phyloP scores from a whole-genome alignment of 805 yeast genomes.

The Saccharomycopsis guyanensis region DNA sequence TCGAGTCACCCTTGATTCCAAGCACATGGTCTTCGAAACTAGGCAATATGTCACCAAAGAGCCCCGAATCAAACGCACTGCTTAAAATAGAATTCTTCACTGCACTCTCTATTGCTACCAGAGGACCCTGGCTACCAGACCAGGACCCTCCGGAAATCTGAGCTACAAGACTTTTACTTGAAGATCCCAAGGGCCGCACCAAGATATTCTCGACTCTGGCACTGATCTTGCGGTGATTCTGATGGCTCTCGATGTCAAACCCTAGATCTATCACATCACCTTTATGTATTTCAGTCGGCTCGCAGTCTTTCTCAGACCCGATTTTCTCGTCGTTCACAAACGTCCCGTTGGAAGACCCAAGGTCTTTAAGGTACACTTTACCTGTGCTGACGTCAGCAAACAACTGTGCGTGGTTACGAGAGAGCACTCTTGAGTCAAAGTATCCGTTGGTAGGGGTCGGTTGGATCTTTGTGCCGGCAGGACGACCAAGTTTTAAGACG shows the following conservation, averaged over 20 bases:
- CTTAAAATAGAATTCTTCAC: conserved; percentile 16
- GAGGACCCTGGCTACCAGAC: neutral
- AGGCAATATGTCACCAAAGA: conserved; percentile 50
- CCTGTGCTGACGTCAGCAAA: conserved; percentile 62
- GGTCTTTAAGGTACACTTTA: conserved; percentile 69
- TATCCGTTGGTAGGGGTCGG: conserved; percentile 75
- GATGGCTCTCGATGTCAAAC: conserved; percentile 66
- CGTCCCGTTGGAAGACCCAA: conserved; percentile 92
- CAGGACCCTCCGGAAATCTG: conserved; percentile 21
- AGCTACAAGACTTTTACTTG: conserved; percentile 16
- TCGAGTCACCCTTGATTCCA: conserved; percentile 39
- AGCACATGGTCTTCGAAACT: conserved; percentile 44
- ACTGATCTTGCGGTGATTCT: conserved; percentile 71
- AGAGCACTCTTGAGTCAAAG: conserved; percentile 87
- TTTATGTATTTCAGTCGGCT: conserved; percentile 55
- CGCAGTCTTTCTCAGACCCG: conserved; percentile 40
- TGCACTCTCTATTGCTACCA: conserved; percentile 24
- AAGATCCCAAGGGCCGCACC: conserved; percentile 31
- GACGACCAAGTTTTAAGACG: conserved; percentile 82
- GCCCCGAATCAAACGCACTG: conserved; percentile 45
- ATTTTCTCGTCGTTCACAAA: conserved; percentile 74
- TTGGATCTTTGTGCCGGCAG: conserved; percentile 50
- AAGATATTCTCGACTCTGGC: conserved; percentile 73
- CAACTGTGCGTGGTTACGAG: conserved; percentile 90
- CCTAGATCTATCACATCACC: conserved; percentile 92